A percentile compares a stretch with the other conserved stretches of the same genome.
Evolutionary conservation across 2,329 filamentous ascomycete genomes (phyloP).

Genomic region (Plectosphaerella cucumerina): DNA sequence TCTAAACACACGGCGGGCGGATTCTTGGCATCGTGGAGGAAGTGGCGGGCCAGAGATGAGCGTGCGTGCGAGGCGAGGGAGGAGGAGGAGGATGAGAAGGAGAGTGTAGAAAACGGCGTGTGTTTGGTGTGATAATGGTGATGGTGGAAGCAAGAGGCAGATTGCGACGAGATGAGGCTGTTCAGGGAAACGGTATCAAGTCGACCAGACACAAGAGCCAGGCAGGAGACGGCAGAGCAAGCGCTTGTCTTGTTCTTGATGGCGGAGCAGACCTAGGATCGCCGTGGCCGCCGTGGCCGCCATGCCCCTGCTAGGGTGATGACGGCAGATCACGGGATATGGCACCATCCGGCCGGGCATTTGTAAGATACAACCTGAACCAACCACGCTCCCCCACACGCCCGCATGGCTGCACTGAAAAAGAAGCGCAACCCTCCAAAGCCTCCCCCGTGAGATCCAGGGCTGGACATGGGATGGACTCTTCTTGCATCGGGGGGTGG

Average conservation of each 20-base stretch:
- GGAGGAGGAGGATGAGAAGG: not conserved
- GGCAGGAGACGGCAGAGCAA: not conserved
- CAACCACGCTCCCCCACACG: not conserved
- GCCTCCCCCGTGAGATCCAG: not conserved
- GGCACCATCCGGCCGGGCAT: conserved; percentile 49
- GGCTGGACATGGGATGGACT: not conserved
- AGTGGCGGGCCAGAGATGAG: not conserved
- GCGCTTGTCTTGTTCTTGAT: not conserved
- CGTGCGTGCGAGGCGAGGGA: not conserved
- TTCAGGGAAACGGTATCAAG: not conserved
- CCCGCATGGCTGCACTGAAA: not conserved
- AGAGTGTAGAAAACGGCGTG: not conserved
- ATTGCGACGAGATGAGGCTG: not conserved
- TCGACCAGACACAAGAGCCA: conserved; percentile 2
- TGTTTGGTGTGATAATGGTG: not conserved
- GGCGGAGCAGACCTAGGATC: not conserved
- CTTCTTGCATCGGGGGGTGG: not conserved
- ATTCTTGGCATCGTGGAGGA: not conserved
- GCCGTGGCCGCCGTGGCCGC: not conserved
- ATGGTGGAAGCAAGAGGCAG: not conserved
- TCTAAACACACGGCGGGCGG: not conserved
- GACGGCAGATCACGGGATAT: conserved; percentile 53
- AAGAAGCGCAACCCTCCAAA: conserved; percentile 1
- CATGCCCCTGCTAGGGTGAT: conserved; percentile 14
- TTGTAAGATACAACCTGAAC: conserved; percentile 32